Evolutionary conservation across 2,329 filamentous ascomycete species (phyloP).

Genomic region (Ascocoryne sarcoides): DNA sequence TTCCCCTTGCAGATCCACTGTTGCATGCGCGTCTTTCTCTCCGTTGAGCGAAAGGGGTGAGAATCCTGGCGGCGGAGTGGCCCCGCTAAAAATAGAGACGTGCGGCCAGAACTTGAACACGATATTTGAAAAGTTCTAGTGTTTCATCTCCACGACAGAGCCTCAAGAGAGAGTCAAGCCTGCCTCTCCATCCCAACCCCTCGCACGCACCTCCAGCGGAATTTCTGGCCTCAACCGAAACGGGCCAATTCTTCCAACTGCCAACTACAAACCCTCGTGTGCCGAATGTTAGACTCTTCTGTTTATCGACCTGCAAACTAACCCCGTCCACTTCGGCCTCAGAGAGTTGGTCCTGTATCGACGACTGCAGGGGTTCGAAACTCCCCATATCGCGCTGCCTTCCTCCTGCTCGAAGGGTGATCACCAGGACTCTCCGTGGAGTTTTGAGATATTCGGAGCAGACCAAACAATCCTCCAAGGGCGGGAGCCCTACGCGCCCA

Average conservation of each 20-base stretch:
- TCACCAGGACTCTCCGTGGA: slow-evolving; percentile 8
- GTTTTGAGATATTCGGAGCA: slow-evolving; percentile 8
- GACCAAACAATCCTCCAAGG: slow-evolving; percentile 4
- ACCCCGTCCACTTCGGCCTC: neutral
- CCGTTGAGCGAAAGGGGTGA: too few species aligned
- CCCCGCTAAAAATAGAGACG: neutral
- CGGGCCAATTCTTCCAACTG: neutral
- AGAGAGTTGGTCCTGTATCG: neutral
- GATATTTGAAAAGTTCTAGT: neutral
- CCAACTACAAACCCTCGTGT: neutral
- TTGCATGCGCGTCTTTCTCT: too few species aligned
- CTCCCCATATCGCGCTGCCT: neutral
- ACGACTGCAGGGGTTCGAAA: slow-evolving; percentile 17
- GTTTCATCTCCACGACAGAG: neutral
- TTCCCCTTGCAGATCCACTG: too few species aligned
- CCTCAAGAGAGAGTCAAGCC: too few species aligned
- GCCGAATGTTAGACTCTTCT: too few species aligned
- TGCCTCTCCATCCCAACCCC: neutral
- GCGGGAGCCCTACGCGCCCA: slow-evolving; percentile 6
- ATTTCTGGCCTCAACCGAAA: neutral
- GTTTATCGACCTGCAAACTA: too few species aligned
- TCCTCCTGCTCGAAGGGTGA: neutral
- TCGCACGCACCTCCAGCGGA: neutral
- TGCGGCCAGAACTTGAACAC: neutral
- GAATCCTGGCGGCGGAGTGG: too few species aligned